Evolutionary conservation across 768 basidiomycete species (phyloP).

Genomic region (Naematelia encephala): DNA sequence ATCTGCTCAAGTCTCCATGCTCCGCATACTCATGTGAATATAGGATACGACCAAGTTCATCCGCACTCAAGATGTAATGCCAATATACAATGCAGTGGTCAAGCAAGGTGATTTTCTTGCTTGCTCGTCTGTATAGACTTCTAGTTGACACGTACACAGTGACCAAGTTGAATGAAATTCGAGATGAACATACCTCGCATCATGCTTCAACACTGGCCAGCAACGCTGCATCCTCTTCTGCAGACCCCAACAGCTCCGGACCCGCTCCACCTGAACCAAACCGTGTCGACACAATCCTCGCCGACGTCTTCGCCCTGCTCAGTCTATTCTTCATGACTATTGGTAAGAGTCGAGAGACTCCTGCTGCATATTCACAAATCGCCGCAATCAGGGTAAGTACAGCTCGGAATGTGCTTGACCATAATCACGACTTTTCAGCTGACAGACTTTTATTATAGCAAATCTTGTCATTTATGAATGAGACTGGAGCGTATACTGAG

Average conservation of each 20-base stretch:
- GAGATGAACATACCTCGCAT: slow-evolving; percentile 55
- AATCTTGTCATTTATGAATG: slow-evolving; percentile 93
- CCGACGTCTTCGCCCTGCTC: slow-evolving; percentile 91
- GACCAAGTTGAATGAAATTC: slow-evolving; percentile 83
- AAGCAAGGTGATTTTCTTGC: slow-evolving; percentile 67
- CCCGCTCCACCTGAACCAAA: slow-evolving; percentile 56
- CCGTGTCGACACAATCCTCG: slow-evolving; percentile 87
- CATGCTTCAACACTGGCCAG: slow-evolving; percentile 36
- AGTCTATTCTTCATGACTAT: slow-evolving; percentile 98
- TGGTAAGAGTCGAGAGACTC: slow-evolving; percentile 89
- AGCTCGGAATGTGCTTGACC: neutral
- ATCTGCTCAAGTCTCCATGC: neutral
- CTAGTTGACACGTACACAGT: slow-evolving; percentile 56
- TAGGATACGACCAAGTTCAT: slow-evolving; percentile 90
- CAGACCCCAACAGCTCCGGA: slow-evolving; percentile 1
- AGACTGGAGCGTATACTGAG: slow-evolving; percentile 90
- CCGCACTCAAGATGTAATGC: slow-evolving; percentile 86
- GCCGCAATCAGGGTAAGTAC: slow-evolving; percentile 88
- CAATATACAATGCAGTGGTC: slow-evolving; percentile 86
- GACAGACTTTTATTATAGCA: slow-evolving; percentile 60
- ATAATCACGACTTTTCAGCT: neutral
- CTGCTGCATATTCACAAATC: slow-evolving; percentile 92
- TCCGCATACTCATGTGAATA: slow-evolving; percentile 57
- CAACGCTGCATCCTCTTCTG: slow-evolving; percentile 6
- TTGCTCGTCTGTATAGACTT: neutral